Evolutionary conservation across 768 basidiomycete species (phyloP).

Genomic region (Lentinula boryana): DNA sequence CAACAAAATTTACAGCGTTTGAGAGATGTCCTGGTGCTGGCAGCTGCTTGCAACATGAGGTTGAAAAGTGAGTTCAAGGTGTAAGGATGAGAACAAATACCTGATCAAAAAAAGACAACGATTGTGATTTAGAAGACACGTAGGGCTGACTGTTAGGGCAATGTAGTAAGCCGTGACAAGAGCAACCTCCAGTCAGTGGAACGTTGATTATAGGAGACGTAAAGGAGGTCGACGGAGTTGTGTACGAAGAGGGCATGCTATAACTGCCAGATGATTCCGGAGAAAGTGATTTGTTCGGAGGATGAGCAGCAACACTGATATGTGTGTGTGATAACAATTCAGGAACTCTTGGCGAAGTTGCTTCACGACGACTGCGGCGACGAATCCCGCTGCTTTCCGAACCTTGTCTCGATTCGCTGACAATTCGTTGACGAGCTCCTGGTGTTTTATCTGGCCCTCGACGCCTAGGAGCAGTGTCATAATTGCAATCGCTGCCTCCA

Average conservation of each 20-base stretch:
- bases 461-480: constrained; percentile 69
- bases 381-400: constrained; percentile 22
- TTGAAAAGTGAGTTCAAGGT: background rate
- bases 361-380: constrained; percentile 23
- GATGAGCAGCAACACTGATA: background rate
- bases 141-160: constrained; percentile 14
- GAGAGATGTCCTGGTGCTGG: background rate
- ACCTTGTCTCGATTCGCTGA: constrained; percentile 34
- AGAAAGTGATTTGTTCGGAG: constrained; percentile 7
- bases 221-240: background rate
- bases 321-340: background rate
- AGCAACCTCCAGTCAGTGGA: constrained; percentile 11
- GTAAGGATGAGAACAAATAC: background rate
- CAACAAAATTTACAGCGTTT: background rate
- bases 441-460: constrained; percentile 76
- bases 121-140: background rate
- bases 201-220: constrained; percentile 9
- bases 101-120: background rate
- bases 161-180: constrained; percentile 24
- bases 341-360: background rate
- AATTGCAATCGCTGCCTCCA: constrained; percentile 46
- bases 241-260: constrained; percentile 6
- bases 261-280: constrained; percentile 14
- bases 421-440: constrained; percentile 68
- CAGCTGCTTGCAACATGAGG: background rate